These are phyloP conservation scores for Isabelozyma gotoi DNA, from an alignment of 805 yeast species.

Conservation along the genomic window DNA sequence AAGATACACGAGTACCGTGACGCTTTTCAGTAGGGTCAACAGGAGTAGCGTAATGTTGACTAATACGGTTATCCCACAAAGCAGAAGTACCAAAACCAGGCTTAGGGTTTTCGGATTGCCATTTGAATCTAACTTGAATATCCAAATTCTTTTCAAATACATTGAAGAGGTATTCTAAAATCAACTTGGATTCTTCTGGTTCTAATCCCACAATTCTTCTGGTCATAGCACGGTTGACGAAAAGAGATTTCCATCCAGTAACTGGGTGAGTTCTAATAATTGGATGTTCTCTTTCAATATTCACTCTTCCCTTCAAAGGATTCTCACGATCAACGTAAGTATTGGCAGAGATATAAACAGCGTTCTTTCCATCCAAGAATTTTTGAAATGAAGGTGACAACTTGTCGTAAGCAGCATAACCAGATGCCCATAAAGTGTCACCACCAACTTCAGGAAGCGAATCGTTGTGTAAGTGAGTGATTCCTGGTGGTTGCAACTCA, in stretches of 20 bases:
- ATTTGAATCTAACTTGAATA: constrained; percentile 49
- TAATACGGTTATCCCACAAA: constrained; percentile 54
- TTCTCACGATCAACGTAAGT: constrained; percentile 17
- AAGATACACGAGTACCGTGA: constrained; percentile 51
- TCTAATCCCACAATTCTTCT: constrained; percentile 52
- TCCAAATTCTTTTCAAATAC: constrained; percentile 49
- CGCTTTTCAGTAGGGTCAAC: constrained; percentile 15
- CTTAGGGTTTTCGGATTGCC: constrained; percentile 25
- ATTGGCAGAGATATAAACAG: constrained; percentile 22
- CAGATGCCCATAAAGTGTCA: constrained; percentile 55
- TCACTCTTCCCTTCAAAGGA: constrained; percentile 17
- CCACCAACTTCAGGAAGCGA: constrained; percentile 52
- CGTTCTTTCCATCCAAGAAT: constrained; percentile 29
- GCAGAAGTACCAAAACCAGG: constrained; percentile 45
- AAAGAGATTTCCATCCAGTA: constrained; percentile 27
- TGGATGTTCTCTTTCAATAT: constrained; percentile 23
- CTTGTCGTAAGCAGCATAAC: constrained; percentile 53
- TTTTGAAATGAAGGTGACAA: constrained; percentile 45
- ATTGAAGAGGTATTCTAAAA: constrained; percentile 41
- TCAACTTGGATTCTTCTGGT: constrained; percentile 46
- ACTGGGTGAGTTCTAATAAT: constrained; percentile 30
- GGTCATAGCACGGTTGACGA: constrained; percentile 21
- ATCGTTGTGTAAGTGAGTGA: constrained; percentile 54
- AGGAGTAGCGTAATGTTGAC: constrained; percentile 45
- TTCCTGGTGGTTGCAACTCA: constrained; percentile 57